A percentile compares a stretch with the other conserved stretches of the same genome.
Evolutionary conservation across 2,329 filamentous ascomycete genomes (phyloP).

Genomic region (Dryadomyces quercus-mongolicae): DNA sequence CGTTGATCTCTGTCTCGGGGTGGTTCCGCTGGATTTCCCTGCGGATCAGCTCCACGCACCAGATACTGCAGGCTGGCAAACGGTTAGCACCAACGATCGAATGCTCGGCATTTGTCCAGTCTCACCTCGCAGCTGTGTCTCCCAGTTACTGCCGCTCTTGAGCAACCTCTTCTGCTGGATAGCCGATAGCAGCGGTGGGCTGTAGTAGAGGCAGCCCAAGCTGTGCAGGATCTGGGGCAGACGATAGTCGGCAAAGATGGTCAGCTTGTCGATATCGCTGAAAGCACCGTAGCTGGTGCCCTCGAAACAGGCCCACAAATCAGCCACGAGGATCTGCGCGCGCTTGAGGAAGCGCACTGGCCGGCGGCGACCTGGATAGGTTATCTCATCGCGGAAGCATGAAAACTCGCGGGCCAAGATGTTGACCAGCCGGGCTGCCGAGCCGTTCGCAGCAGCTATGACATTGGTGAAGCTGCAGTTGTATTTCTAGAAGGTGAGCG

Average conservation of each 20-base stretch:
- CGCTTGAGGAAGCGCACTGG: constrained; percentile 79
- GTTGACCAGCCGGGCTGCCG: constrained; percentile 77
- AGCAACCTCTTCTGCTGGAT: constrained; percentile 55
- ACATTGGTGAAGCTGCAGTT: constrained; percentile 61
- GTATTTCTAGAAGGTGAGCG: constrained; percentile 47
- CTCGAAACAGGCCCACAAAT: constrained; percentile 92
- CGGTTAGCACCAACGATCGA: not conserved
- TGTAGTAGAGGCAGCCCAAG: constrained; percentile 73
- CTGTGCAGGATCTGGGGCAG: constrained; percentile 86
- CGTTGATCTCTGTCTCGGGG: constrained; percentile 64
- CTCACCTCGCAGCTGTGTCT: constrained; percentile 73
- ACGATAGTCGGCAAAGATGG: constrained; percentile 97
- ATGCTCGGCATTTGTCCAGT: not conserved
- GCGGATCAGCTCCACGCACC: constrained; percentile 83
- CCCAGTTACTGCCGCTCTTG: constrained; percentile 62
- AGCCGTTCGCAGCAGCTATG: constrained; percentile 61
- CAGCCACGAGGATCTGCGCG: constrained; percentile 90
- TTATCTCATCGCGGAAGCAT: constrained; percentile 74
- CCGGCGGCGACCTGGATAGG: constrained; percentile 57
- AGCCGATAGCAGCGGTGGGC: constrained; percentile 61
- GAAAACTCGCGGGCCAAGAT: constrained; percentile 68
- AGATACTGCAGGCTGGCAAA: constrained; percentile 75
- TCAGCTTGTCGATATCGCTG: constrained; percentile 84
- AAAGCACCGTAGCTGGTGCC: constrained; percentile 71
- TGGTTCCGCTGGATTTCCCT: constrained; percentile 66